A percentile compares a stretch with the other conserved stretches of the same genome.
Conservation (phyloP, 805 yeast species). For the Saccharomycopsis fodiens region DNA sequence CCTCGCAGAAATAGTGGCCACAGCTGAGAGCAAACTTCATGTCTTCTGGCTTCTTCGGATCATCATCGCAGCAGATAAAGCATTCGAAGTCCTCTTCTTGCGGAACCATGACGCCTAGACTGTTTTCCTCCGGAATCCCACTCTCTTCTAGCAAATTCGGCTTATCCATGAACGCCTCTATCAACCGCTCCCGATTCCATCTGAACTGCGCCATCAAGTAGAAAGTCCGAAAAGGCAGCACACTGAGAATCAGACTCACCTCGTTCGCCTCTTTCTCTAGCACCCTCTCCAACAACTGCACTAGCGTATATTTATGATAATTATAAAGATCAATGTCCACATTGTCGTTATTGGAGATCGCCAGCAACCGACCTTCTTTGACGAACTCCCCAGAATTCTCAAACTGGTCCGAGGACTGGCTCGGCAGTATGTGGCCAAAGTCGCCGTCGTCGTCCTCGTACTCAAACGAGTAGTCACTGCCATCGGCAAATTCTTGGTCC, state of each 20-base stretch:
- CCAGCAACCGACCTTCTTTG: background rate
- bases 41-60: slow-evolving; percentile 24
- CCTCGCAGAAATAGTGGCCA: slow-evolving; percentile 59
- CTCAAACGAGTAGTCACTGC: slow-evolving; percentile 19
- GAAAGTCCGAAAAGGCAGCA: slow-evolving; percentile 34
- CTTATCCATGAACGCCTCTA: slow-evolving; percentile 47
- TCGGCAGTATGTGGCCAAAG: slow-evolving; percentile 14
- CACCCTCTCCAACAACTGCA: slow-evolving; percentile 22
- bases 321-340: slow-evolving; percentile 23
- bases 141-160: slow-evolving; percentile 28
- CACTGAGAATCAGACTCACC: slow-evolving; percentile 31
- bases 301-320: slow-evolving; percentile 25
- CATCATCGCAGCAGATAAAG: slow-evolving; percentile 64
- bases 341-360: slow-evolving; percentile 12
- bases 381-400: background rate
- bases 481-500: slow-evolving; percentile 12
- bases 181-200: slow-evolving; percentile 53
- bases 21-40: slow-evolving; percentile 42
- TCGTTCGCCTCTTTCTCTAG: slow-evolving; percentile 27
- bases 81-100: slow-evolving; percentile 37
- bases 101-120: slow-evolving; percentile 20
- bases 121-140: slow-evolving; percentile 25
- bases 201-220: slow-evolving; percentile 39
- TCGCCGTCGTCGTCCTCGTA: slow-evolving; percentile 23
- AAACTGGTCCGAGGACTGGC: background rate